Evolutionary conservation across 768 basidiomycete species (phyloP).

Genomic region (Lactarius akahatsu): DNA sequence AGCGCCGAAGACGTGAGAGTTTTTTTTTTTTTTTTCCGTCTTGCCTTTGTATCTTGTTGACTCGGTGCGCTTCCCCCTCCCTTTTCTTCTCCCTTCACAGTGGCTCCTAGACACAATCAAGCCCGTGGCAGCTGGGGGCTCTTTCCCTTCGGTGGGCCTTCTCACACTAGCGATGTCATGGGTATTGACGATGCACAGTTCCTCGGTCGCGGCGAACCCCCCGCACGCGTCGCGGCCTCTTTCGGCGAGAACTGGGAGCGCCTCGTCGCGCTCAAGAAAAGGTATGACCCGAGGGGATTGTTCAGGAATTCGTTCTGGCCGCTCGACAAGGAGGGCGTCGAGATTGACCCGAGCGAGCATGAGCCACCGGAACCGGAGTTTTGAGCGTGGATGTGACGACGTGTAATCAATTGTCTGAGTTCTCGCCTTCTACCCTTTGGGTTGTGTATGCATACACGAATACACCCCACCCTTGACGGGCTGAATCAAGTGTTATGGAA

Average conservation of each 20-base stretch:
- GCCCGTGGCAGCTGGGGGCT: constrained; percentile 73
- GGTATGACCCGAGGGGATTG: constrained; percentile 73
- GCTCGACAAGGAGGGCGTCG: constrained; percentile 53
- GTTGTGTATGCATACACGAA: neutral
- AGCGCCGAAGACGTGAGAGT: constrained; percentile 76
- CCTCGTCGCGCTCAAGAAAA: constrained; percentile 65
- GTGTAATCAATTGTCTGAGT: neutral
- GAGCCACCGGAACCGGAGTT: constrained; percentile 54
- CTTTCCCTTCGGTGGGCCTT: constrained; percentile 74
- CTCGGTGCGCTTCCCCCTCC: neutral
- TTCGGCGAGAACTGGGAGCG: constrained; percentile 76
- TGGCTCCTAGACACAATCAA: constrained; percentile 79
- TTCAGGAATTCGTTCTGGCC: constrained; percentile 86
- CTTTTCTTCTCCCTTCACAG: constrained; percentile 36
- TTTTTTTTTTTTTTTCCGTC: constrained; percentile 4
- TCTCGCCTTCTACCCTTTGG: neutral
- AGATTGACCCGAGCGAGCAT: constrained; percentile 56
- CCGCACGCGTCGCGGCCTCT: constrained; percentile 60
- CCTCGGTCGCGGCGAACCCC: constrained; percentile 67
- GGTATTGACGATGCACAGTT: constrained; percentile 47
- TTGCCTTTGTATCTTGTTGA: constrained; percentile 20
- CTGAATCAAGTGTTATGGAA: too few relatives aligned
- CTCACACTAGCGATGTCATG: constrained; percentile 1
- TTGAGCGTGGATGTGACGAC: neutral
- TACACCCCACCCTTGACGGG: neutral